Evolutionary conservation across 1,284 basidiomycete genomes (phyloP).

Genomic region (Irpex sp.): DNA sequence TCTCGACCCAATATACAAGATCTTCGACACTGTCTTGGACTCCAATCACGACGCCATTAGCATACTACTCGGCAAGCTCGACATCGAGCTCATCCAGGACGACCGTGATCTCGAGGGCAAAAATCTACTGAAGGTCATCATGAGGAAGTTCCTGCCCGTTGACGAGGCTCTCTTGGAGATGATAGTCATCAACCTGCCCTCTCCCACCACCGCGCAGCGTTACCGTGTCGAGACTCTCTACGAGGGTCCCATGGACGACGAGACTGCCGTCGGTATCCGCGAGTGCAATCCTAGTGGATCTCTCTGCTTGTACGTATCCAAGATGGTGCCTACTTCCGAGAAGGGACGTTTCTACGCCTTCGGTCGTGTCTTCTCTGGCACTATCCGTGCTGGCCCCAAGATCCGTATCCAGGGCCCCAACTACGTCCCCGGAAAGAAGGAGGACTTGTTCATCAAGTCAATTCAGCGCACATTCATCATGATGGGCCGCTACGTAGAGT

Average conservation of each 20-base stretch:
- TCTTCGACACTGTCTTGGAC: constrained; percentile 99
- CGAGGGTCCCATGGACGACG: constrained; percentile 99
- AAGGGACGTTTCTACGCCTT: constrained; percentile 99
- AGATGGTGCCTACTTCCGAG: constrained; percentile 99
- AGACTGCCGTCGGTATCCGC: constrained; percentile 97
- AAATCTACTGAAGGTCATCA: constrained; percentile 94
- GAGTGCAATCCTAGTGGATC: constrained; percentile 98
- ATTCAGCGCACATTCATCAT: constrained; percentile 99
- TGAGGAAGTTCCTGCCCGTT: constrained; percentile 99
- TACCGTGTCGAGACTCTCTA: constrained; percentile 99
- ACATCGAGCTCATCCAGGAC: constrained; percentile 85
- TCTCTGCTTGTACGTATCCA: constrained; percentile 98
- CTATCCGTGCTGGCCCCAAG: constrained; percentile 95
- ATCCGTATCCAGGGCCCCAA: constrained; percentile 99
- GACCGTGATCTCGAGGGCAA: constrained; percentile 98
- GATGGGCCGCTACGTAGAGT: constrained; percentile 99
- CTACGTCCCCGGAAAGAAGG: constrained; percentile 98
- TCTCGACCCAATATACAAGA: constrained; percentile 98
- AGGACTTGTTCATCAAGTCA: constrained; percentile 97
- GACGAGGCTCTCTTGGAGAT: constrained; percentile 99
- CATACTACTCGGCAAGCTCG: constrained; percentile 95
- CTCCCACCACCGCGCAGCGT: constrained; percentile 93
- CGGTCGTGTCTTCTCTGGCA: constrained; percentile 99
- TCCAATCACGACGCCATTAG: constrained; percentile 94
- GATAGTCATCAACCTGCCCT: constrained; percentile 99